phyloP scores from a whole-genome alignment of 352 stramenopile species.

The Phytopythium boreale region DNA sequence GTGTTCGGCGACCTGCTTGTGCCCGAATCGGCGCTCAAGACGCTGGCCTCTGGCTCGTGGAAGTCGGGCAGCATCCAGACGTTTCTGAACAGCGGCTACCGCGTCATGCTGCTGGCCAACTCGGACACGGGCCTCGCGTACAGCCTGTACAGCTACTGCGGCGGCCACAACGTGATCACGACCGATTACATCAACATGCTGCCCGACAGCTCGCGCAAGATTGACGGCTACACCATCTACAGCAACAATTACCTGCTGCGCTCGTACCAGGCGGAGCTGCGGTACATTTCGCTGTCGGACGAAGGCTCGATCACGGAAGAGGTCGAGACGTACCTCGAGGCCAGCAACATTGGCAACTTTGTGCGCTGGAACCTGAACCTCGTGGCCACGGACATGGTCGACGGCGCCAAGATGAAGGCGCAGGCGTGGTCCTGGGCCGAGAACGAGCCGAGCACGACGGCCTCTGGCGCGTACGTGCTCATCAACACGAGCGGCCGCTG shows the following conservation, averaged over 20 bases:
- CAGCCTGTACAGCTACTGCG: slow-evolving; percentile 35
- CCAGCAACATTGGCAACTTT: slow-evolving; percentile 38
- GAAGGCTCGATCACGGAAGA: slow-evolving; percentile 18
- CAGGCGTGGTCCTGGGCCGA: slow-evolving; percentile 56
- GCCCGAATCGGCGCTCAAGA: slow-evolving; percentile 25
- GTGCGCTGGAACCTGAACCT: slow-evolving; percentile 60
- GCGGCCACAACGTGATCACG: slow-evolving; percentile 30
- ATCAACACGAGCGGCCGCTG: slow-evolving; percentile 33
- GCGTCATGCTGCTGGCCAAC: slow-evolving; percentile 44
- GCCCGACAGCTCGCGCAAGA: slow-evolving; percentile 26
- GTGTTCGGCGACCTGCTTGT: slow-evolving; percentile 47
- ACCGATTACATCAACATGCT: slow-evolving; percentile 37
- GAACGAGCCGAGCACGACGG: slow-evolving; percentile 36
- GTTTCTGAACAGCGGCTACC: slow-evolving; percentile 35
- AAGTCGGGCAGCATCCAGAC: slow-evolving; percentile 28
- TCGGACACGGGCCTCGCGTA: slow-evolving; percentile 37
- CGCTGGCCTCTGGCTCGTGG: slow-evolving; percentile 26
- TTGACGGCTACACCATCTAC: slow-evolving; percentile 48
- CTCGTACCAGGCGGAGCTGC: slow-evolving; percentile 38
- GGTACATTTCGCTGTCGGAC: slow-evolving; percentile 45
- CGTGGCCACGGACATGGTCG: slow-evolving; percentile 39
- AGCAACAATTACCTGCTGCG: slow-evolving; percentile 42
- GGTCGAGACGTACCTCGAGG: slow-evolving; percentile 28
- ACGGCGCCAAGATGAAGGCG: slow-evolving; percentile 45
- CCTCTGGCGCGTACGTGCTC: slow-evolving; percentile 21